Base-by-base conservation (phyloP, 163 green algal genomes). In the Coccomyxa subellipsoidea region DNA sequence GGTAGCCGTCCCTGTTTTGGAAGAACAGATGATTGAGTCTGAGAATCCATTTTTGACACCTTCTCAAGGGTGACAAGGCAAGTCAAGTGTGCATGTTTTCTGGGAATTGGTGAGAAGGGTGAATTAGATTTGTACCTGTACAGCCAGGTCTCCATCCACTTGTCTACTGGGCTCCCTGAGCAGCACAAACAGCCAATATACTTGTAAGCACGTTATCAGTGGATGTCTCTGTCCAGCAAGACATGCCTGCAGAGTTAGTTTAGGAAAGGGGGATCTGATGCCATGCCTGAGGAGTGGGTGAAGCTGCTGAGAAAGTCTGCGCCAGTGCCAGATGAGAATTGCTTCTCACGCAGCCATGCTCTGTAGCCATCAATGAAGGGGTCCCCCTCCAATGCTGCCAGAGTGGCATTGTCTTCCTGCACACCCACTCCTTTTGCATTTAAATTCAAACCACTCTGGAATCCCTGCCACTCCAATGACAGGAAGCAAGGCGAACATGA, bases 301-400 rank as follows among this genome's bases (percentile, higher is more conserved):
- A 73, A 73, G 27, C 29, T 36, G 66, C 29, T 34, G 29, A 73
- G 66, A 34, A 73, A 73, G 4, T 73, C 66, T 73, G 66, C 66
- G 27, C 66, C 66, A 10, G 66, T 73, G 1, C 66, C 66, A 73
- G 66, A 73, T 32, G 66, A 73, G 66, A 73, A 73, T 8, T 73
- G 66, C 66, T 34, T 73, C 66, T 73, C 29, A 18, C 32, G 21
- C 7, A 73, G 27, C 66, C 66, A 73, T 32, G 66, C 66, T 34
- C 66, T 73, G 66, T 73, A 73, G 27, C 66, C 31, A 32, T 73
- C 7, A 7, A 73, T 73, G 66, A 73, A 73, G 66, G 66, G 66
- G 66, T 73, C 66, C 29, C n/a, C 29, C 66, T 36, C 29, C 66
- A 34, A 8, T 8, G 27, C 66, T 35, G 66, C 66, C 21, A 36